These are phyloP conservation scores for Candida dubliniensis DNA, from an alignment of 1,139 yeast species.

Conservation along the genomic window DNA sequence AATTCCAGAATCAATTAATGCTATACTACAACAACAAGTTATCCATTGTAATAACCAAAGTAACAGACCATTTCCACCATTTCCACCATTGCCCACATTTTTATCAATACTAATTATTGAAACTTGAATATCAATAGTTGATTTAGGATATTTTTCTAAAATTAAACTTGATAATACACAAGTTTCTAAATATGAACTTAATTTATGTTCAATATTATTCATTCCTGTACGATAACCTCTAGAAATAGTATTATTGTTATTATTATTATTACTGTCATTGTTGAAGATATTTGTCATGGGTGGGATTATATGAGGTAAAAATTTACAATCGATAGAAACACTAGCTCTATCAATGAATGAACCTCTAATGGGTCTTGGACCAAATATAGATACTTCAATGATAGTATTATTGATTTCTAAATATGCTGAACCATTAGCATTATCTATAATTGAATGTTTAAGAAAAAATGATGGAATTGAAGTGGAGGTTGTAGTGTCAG, in stretches of 20 bases:
- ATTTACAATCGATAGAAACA: slow-evolving; percentile 65
- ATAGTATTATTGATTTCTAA: slow-evolving; percentile 65
- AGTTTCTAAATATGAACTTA: slow-evolving; percentile 57
- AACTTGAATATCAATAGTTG: slow-evolving; percentile 80
- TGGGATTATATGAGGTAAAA: slow-evolving; percentile 52
- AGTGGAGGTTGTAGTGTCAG: slow-evolving; percentile 3
- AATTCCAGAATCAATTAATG: slow-evolving; percentile 80
- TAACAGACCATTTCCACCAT: slow-evolving; percentile 32
- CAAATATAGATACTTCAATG: slow-evolving; percentile 74
- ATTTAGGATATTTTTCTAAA: slow-evolving; percentile 80
- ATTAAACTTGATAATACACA: slow-evolving; percentile 62
- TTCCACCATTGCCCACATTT: slow-evolving; percentile 26
- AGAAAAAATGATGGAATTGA: slow-evolving; percentile 42
- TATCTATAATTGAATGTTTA: slow-evolving; percentile 62
- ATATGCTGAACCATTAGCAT: slow-evolving; percentile 83
- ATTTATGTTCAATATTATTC: slow-evolving; percentile 49
- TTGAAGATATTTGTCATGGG: slow-evolving; percentile 33
- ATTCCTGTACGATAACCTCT: slow-evolving; percentile 30
- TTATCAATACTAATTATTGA: slow-evolving; percentile 50
- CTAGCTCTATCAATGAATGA: slow-evolving; percentile 70
- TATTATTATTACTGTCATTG: slow-evolving; percentile 18
- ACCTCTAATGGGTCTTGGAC: slow-evolving; percentile 86
- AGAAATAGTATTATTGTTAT: too few relatives aligned
- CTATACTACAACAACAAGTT: slow-evolving; percentile 65
- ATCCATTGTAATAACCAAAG: slow-evolving; percentile 45